These are phyloP conservation scores for Backusella sp. DNA, from an alignment of 192 early-diverging fungal species.

Conservation along the genomic window DNA sequence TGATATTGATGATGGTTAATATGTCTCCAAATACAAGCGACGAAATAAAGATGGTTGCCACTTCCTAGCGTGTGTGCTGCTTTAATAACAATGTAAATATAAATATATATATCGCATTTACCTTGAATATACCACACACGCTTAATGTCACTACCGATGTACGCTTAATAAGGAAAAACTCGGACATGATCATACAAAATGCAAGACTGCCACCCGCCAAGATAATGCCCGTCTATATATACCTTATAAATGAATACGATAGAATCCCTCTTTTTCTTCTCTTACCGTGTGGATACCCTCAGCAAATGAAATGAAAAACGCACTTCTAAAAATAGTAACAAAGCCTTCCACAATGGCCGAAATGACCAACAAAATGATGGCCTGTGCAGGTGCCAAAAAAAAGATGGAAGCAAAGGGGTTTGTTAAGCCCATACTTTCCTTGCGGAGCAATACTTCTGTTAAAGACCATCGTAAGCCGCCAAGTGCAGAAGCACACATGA, in stretches of 20 bases:
- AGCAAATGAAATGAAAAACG: constrained; percentile 45
- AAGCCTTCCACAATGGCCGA: constrained; percentile 66
- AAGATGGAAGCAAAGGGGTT: constrained; percentile 88
- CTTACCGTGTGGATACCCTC: constrained; percentile 41
- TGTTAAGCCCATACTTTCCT: constrained; percentile 74
- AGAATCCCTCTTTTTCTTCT: not conserved
- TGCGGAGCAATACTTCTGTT: constrained; percentile 80
- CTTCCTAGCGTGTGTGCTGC: constrained; percentile 55
- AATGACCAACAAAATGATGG: constrained; percentile 59
- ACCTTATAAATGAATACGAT: no score
- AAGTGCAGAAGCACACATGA: constrained; percentile 75
- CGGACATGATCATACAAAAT: constrained; percentile 84
- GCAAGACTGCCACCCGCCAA: constrained; percentile 81
- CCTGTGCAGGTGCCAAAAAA: constrained; percentile 81
- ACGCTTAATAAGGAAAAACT: constrained; percentile 79
- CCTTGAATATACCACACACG: constrained; percentile 83
- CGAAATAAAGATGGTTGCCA: constrained; percentile 76
- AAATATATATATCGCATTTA: constrained; percentile 7
- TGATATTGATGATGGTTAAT: constrained; percentile 69
- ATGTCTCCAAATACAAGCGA: constrained; percentile 79
- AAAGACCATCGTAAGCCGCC: constrained; percentile 91
- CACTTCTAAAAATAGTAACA: constrained; percentile 46
- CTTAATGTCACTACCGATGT: constrained; percentile 88
- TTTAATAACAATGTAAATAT: no score
- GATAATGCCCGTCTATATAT: constrained; percentile 45